Percentiles rank a stretch among this genome's conserved stretches.
These are phyloP conservation scores for Penicillium psychrosexuale DNA, from an alignment of 2,329 filamentous ascomycete species.

Conservation along the genomic window DNA sequence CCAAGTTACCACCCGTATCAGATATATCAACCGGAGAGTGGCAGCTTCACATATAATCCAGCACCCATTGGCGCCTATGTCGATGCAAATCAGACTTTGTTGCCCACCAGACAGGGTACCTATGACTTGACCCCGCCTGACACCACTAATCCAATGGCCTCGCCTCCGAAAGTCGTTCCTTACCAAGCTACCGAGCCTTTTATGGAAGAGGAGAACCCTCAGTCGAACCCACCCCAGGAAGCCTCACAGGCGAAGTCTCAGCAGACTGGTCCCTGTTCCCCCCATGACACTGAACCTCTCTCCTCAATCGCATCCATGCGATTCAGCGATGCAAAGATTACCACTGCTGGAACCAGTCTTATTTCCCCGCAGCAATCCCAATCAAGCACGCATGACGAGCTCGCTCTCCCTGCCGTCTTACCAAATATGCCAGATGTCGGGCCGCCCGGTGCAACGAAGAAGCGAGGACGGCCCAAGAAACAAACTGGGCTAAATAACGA, in stretches of 20 bases:
- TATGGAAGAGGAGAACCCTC: not conserved
- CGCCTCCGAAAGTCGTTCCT: not conserved
- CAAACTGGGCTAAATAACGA: conserved; percentile 23
- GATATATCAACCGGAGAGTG: not conserved
- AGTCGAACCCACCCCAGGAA: conserved; percentile 8
- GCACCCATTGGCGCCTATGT: not conserved
- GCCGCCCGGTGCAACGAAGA: conserved; percentile 26
- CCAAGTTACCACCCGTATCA: conserved; percentile 6
- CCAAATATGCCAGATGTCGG: conserved; percentile 23
- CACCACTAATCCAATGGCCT: conserved; percentile 1
- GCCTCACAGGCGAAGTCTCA: conserved; percentile 25
- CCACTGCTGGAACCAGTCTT: conserved; percentile 11
- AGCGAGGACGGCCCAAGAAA: conserved; percentile 33
- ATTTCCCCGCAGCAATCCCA: conserved; percentile 20
- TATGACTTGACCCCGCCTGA: conserved; percentile 14
- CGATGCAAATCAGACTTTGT: conserved; percentile 11
- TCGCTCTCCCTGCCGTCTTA: conserved; percentile 22
- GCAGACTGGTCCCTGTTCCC: conserved; percentile 30
- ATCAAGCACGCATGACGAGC: conserved; percentile 27
- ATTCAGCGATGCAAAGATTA: conserved; percentile 24
- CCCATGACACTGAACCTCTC: conserved; percentile 41
- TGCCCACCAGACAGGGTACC: not conserved
- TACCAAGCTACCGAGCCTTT: not conserved
- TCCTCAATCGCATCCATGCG: conserved; percentile 34
- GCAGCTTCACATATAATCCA: not conserved